phyloP scores from a whole-genome alignment of 1,139 yeast genomes.

The Lodderomyces parapsilosis region DNA sequence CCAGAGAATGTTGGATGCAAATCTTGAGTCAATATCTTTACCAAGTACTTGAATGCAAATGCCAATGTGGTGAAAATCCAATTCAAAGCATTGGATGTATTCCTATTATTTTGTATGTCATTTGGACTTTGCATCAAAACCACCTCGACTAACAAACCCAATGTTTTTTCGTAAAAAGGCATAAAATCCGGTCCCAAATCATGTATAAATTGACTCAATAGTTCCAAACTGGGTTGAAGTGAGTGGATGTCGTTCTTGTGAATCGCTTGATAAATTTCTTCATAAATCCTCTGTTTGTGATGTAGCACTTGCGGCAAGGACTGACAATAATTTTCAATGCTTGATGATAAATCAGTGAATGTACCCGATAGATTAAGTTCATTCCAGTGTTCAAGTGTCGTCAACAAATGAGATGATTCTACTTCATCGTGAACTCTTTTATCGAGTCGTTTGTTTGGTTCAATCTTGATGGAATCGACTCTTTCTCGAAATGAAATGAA shows the following conservation, averaged over 20 bases:
- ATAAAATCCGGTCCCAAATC: slow-evolving; percentile 92
- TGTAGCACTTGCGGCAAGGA: slow-evolving; percentile 80
- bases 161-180: slow-evolving; percentile 57
- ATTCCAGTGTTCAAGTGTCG: slow-evolving; percentile 83
- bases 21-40: slow-evolving; percentile 61
- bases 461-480: slow-evolving; percentile 80
- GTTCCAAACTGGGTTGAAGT: slow-evolving; percentile 77
- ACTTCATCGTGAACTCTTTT: slow-evolving; percentile 65
- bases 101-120: slow-evolving; percentile 40
- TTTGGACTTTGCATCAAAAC: slow-evolving; percentile 49
- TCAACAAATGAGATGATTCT: slow-evolving; percentile 74
- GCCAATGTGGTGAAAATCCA: slow-evolving; percentile 86
- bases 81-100: slow-evolving; percentile 70
- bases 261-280: slow-evolving; percentile 50
- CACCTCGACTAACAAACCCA: slow-evolving; percentile 51
- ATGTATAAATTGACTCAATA: slow-evolving; percentile 82
- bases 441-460: slow-evolving; percentile 66
- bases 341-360: slow-evolving; percentile 63
- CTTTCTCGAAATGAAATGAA: slow-evolving; percentile 80
- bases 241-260: slow-evolving; percentile 63
- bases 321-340: slow-evolving; percentile 55
- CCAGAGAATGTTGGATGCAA: slow-evolving; percentile 65
- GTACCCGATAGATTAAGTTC: slow-evolving; percentile 79
- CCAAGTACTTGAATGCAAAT: slow-evolving; percentile 82
- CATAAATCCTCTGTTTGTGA: slow-evolving; percentile 64